Conservation (phyloP, 169 alveolate species). For the Fabrea salina region DNA sequence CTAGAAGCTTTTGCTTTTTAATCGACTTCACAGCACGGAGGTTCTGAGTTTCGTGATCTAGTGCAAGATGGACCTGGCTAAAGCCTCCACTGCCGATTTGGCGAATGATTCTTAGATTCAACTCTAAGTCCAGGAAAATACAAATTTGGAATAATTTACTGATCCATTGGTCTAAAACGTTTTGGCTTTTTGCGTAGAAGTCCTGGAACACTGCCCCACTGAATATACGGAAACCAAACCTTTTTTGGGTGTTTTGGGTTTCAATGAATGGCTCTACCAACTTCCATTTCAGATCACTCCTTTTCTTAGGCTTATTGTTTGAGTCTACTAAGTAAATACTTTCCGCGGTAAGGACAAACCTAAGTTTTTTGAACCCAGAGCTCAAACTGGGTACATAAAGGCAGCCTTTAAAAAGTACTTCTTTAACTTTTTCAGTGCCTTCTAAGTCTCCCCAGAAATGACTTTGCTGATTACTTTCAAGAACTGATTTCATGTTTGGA, state of each 20-base stretch:
- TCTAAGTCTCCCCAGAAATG: too few relatives aligned
- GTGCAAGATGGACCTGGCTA: neutral
- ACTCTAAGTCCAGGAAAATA: neutral
- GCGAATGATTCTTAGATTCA: neutral
- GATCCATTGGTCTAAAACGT: neutral
- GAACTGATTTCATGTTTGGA: too few relatives aligned
- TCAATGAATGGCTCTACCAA: neutral
- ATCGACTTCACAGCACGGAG: neutral
- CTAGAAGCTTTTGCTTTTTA: neutral
- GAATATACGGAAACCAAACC: neutral
- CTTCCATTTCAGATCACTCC: neutral
- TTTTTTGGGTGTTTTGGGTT: neutral
- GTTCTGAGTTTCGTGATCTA: neutral
- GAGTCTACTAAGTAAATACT: too few relatives aligned
- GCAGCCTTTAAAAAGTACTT: too few relatives aligned
- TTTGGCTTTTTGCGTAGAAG: neutral
- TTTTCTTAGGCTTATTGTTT: too few relatives aligned
- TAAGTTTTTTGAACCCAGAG: too few relatives aligned
- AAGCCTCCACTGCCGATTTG: conserved; percentile 2
- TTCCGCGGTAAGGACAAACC: too few relatives aligned
- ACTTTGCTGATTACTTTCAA: too few relatives aligned
- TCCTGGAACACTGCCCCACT: neutral
- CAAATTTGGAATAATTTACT: neutral
- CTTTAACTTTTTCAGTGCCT: too few relatives aligned
- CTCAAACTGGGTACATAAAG: too few relatives aligned